These are phyloP conservation scores for Globisporangium nagaii DNA, from an alignment of 352 stramenopile species.

Conservation along the genomic window DNA sequence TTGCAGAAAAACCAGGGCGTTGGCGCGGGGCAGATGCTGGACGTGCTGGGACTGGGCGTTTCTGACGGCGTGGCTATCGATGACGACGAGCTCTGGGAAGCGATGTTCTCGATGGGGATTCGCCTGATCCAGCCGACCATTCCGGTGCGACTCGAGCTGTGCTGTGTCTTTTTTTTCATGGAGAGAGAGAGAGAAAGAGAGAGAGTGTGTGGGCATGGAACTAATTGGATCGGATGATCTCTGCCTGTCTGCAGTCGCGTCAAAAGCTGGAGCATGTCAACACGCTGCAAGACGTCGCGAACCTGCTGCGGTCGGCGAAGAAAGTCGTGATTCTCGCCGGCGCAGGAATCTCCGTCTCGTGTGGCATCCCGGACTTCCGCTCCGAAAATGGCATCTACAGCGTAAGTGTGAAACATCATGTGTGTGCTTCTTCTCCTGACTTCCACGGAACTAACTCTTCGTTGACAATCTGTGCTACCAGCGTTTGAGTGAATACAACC, in stretches of 20 bases:
- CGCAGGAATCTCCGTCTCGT: conserved; percentile 95
- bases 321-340: conserved; percentile 92
- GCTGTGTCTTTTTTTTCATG: background rate
- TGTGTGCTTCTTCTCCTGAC: background rate
- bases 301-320: conserved; percentile 62
- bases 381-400: conserved; percentile 90
- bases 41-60: conserved; percentile 69
- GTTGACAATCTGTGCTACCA: conserved; percentile 11
- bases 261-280: conserved; percentile 52
- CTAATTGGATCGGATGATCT: background rate
- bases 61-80: conserved; percentile 73
- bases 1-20: conserved; percentile 67
- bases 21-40: conserved; percentile 61
- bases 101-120: conserved; percentile 82
- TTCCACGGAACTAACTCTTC: background rate
- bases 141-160: conserved; percentile 23
- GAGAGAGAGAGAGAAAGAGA: background rate
- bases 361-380: conserved; percentile 98
- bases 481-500: conserved; percentile 75
- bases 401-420: conserved; percentile 43
- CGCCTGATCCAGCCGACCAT: conserved; percentile 66
- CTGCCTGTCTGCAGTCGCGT: conserved; percentile 18
- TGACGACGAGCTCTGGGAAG: conserved; percentile 81
- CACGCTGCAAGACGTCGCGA: conserved; percentile 71
- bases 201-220: background rate